phyloP scores from a whole-genome alignment of 2,329 filamentous ascomycete genomes.

The Aspergillus sp. region DNA sequence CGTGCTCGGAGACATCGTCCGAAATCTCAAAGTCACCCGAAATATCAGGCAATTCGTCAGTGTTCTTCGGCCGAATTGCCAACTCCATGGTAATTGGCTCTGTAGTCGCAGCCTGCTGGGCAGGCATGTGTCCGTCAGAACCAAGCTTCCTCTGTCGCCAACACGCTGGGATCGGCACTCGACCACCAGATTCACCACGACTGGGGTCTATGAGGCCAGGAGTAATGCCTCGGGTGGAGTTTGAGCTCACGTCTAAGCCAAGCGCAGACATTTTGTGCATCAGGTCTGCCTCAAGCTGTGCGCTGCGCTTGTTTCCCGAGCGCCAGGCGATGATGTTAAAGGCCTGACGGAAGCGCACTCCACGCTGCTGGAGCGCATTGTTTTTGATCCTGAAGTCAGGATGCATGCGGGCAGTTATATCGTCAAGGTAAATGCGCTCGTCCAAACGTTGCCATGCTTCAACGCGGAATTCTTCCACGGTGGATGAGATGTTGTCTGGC shows the following conservation, averaged over 20 bases:
- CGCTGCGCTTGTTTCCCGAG: conserved; percentile 23
- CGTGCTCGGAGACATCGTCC: background rate
- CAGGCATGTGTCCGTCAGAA: background rate
- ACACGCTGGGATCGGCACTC: conserved; percentile 15
- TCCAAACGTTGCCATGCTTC: conserved; percentile 35
- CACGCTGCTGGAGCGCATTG: conserved; percentile 31
- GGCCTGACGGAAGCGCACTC: conserved; percentile 25
- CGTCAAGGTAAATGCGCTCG: conserved; percentile 25
- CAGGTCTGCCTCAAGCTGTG: conserved; percentile 7
- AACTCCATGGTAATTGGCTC: background rate
- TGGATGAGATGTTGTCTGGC: conserved; percentile 29
- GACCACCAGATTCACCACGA: conserved; percentile 20
- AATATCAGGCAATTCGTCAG: background rate
- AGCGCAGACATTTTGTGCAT: conserved; percentile 5
- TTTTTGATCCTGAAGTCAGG: conserved; percentile 15
- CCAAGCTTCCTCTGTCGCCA: background rate
- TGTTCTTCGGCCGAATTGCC: background rate
- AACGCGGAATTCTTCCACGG: conserved; percentile 32
- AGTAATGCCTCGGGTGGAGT: conserved; percentile 24
- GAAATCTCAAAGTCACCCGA: background rate
- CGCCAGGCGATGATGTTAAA: conserved; percentile 30
- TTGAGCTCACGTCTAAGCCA: conserved; percentile 12
- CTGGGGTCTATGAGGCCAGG: conserved; percentile 22
- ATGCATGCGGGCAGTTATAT: conserved; percentile 31
- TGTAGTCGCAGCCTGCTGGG: background rate